phyloP scores from a whole-genome alignment of 1,284 basidiomycete species.

The Sphagnurus paluster region DNA sequence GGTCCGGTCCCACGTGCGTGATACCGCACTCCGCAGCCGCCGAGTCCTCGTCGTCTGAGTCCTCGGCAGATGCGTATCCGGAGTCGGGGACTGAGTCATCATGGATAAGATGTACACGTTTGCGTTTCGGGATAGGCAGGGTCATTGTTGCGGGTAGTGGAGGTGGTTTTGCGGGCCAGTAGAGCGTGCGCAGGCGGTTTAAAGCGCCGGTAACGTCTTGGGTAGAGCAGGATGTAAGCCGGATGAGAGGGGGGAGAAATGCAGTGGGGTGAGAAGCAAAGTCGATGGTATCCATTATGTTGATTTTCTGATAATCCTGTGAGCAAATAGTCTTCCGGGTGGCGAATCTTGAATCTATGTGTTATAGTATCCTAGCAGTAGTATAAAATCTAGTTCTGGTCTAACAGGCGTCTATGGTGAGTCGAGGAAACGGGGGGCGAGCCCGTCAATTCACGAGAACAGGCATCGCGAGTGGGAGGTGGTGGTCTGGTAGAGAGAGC shows the following conservation, averaged over 20 bases:
- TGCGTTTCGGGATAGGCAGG: slow-evolving; percentile 24
- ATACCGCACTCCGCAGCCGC: slow-evolving; percentile 11
- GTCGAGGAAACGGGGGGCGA: slow-evolving; percentile 26
- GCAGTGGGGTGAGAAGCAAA: slow-evolving; percentile 37
- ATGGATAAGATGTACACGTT: slow-evolving; percentile 25
- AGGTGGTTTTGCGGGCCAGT: slow-evolving; percentile 32
- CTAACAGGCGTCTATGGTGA: slow-evolving; percentile 26
- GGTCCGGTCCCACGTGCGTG: slow-evolving; percentile 44
- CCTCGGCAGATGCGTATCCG: slow-evolving; percentile 62
- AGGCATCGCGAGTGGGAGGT: slow-evolving; percentile 32
- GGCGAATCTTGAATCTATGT: slow-evolving; percentile 7
- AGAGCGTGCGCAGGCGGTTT: slow-evolving; percentile 42
- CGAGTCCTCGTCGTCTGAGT: slow-evolving; percentile 31
- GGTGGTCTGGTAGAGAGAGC: slow-evolving; percentile 4
- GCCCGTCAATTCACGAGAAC: slow-evolving; percentile 36
- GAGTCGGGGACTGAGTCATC: slow-evolving; percentile 50
- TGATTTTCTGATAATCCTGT: slow-evolving; percentile 4
- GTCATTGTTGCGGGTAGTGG: slow-evolving; percentile 19
- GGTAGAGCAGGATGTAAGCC: slow-evolving; percentile 34
- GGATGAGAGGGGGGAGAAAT: slow-evolving; percentile 48
- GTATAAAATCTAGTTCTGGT: slow-evolving; percentile 13
- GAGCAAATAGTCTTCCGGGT: neutral
- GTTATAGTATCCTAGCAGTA: slow-evolving; percentile 2
- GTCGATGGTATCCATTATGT: slow-evolving; percentile 14
- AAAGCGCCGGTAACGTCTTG: slow-evolving; percentile 36